phyloP scores from a whole-genome alignment of 2,329 filamentous ascomycete genomes.

The Cladosporium sp. region DNA sequence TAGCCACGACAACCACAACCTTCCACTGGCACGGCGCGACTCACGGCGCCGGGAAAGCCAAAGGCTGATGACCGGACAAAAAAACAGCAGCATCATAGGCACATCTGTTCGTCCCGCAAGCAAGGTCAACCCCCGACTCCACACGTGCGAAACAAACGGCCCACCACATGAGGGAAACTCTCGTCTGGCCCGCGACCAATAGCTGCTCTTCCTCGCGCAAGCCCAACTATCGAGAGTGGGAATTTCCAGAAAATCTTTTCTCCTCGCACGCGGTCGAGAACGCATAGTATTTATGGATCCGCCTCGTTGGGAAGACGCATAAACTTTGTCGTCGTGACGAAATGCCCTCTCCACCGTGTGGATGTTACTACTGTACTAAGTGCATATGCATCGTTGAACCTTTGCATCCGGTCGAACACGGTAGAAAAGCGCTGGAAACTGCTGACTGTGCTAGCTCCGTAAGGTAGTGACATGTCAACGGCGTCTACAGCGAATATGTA shows the following conservation, averaged over 20 bases:
- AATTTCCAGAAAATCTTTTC: neutral
- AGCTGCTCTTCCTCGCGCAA: neutral
- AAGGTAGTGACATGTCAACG: constrained; percentile 4
- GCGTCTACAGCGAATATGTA: neutral
- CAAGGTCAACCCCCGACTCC: neutral
- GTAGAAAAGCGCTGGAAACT: neutral
- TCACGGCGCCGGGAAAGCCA: neutral
- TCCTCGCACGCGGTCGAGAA: neutral
- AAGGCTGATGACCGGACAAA: neutral
- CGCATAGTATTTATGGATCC: neutral
- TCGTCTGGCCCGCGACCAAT: neutral
- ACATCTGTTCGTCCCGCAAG: neutral
- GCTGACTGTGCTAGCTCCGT: neutral
- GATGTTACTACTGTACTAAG: neutral
- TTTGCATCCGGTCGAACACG: neutral
- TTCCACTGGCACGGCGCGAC: neutral
- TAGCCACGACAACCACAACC: neutral
- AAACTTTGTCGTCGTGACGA: neutral
- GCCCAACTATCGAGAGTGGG: neutral
- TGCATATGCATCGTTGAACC: neutral
- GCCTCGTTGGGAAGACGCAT: constrained; percentile 6
- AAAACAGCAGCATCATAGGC: no score
- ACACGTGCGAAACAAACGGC: constrained; percentile 13
- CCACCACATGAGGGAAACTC: constrained; percentile 3
- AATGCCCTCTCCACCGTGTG: neutral